Evolutionary conservation across 2,329 filamentous ascomycete species (phyloP).

Genomic region (Apiospora arundinis): DNA sequence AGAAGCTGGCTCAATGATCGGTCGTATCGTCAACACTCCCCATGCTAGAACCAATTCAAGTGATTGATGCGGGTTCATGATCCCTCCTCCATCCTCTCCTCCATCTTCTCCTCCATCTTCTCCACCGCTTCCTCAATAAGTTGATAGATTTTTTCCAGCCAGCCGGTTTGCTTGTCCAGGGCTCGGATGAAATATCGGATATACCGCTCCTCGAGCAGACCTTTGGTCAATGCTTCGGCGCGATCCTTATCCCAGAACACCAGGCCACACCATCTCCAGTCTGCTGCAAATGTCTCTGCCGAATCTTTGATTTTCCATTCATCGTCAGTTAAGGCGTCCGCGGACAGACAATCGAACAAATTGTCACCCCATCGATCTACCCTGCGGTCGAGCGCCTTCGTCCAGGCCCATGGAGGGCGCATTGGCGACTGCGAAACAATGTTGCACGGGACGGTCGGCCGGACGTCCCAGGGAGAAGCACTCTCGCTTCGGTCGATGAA

Average conservation of each 20-base stretch:
- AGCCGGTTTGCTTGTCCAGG: no score
- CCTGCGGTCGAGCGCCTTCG: neutral
- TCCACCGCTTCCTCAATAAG: no score
- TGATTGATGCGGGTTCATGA: no score
- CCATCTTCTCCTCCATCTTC: no score
- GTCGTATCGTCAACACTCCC: no score
- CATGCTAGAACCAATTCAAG: no score
- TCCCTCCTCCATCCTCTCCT: no score
- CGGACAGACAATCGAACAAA: neutral
- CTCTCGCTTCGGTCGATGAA: neutral
- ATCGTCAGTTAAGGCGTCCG: no score
- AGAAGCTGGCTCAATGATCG: no score
- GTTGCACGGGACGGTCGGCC: neutral
- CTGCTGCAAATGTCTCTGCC: neutral
- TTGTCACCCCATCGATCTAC: neutral
- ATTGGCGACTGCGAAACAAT: neutral
- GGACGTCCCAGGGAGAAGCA: neutral
- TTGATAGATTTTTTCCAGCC: no score
- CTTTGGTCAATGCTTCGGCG: neutral
- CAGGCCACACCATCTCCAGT: neutral
- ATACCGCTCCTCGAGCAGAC: neutral
- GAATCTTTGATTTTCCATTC: no score
- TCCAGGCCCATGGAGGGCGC: neutral
- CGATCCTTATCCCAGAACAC: neutral
- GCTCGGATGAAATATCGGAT: no score